Evolutionary conservation across 1,139 yeast genomes (phyloP).

Genomic region (Chernovozyma sophiae-reginae): DNA sequence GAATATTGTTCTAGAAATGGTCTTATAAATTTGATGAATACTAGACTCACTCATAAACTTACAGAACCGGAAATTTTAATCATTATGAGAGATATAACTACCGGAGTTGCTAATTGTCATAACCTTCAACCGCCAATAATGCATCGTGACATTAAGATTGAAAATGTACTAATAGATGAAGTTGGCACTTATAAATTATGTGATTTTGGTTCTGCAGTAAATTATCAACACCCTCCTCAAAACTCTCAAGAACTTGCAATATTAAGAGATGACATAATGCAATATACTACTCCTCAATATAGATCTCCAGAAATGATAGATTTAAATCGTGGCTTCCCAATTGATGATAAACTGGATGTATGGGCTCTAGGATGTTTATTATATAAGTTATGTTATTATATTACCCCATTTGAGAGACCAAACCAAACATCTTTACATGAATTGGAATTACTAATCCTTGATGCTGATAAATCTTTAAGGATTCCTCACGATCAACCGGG

Average conservation of each 20-base stretch:
- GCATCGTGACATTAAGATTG: constrained; percentile 94
- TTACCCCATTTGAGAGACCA: constrained; percentile 88
- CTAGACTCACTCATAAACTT: constrained; percentile 76
- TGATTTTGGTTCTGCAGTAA: constrained; percentile 92
- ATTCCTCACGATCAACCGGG: constrained; percentile 38
- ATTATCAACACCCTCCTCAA: constrained; percentile 60
- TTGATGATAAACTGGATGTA: constrained; percentile 90
- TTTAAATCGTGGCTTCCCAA: constrained; percentile 74
- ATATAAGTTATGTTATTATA: constrained; percentile 87
- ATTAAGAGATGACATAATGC: constrained; percentile 77
- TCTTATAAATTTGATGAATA: constrained; percentile 88
- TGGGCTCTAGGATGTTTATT: constrained; percentile 96
- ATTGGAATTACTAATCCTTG: constrained; percentile 36
- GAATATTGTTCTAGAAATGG: constrained; percentile 88
- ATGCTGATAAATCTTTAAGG: constrained; percentile 30
- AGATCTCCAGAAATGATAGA: constrained; percentile 97
- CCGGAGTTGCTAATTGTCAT: constrained; percentile 88
- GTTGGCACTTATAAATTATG: constrained; percentile 75
- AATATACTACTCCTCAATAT: constrained; percentile 96
- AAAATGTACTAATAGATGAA: constrained; percentile 79
- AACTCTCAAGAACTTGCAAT: constrained; percentile 61
- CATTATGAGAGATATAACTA: constrained; percentile 78
- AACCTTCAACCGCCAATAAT: constrained; percentile 73
- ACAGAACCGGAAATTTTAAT: constrained; percentile 77
- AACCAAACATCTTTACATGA: constrained; percentile 33